These are phyloP conservation scores for Penicillium crystallinum DNA, from an alignment of 495 filamentous ascomycete species.

Conservation along the genomic window DNA sequence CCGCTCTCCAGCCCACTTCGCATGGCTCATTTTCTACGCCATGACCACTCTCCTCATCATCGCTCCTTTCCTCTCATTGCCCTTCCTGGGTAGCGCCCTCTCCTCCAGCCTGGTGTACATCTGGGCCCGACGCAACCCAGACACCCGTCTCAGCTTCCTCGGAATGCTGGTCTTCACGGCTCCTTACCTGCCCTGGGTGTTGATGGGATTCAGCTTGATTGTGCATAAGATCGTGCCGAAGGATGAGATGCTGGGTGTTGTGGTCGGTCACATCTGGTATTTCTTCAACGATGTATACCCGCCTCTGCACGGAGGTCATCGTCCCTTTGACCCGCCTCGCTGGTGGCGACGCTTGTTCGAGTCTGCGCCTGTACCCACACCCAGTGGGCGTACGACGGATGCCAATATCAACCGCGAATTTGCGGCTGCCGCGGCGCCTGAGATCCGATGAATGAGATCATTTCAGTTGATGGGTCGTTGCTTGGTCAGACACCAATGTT, in stretches of 20 bases:
- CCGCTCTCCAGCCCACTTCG: slow-evolving; percentile 83
- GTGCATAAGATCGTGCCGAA: slow-evolving; percentile 84
- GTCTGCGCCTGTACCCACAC: slow-evolving; percentile 21
- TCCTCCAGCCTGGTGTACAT: slow-evolving; percentile 95
- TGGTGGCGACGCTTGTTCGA: slow-evolving; percentile 92
- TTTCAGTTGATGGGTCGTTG: background rate
- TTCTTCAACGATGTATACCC: slow-evolving; percentile 98
- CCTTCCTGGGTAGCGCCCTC: slow-evolving; percentile 85
- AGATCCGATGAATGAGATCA: slow-evolving; percentile 28
- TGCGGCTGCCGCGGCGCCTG: slow-evolving; percentile 36
- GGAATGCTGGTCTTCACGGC: slow-evolving; percentile 87
- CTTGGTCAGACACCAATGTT: background rate
- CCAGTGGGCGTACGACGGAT: slow-evolving; percentile 21
- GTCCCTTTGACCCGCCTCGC: slow-evolving; percentile 82
- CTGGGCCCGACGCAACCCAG: slow-evolving; percentile 92
- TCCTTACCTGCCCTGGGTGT: slow-evolving; percentile 92
- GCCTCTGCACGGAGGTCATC: slow-evolving; percentile 74
- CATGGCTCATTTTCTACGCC: slow-evolving; percentile 87
- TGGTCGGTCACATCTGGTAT: slow-evolving; percentile 96
- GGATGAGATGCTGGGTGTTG: slow-evolving; percentile 90
- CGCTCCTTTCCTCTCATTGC: slow-evolving; percentile 77
- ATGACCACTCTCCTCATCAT: slow-evolving; percentile 68
- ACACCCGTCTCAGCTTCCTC: slow-evolving; percentile 84
- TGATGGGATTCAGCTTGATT: slow-evolving; percentile 83
- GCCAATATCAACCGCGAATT: slow-evolving; percentile 34